phyloP scores from a whole-genome alignment of 2,329 filamentous ascomycete species.

The Cytospora mali region DNA sequence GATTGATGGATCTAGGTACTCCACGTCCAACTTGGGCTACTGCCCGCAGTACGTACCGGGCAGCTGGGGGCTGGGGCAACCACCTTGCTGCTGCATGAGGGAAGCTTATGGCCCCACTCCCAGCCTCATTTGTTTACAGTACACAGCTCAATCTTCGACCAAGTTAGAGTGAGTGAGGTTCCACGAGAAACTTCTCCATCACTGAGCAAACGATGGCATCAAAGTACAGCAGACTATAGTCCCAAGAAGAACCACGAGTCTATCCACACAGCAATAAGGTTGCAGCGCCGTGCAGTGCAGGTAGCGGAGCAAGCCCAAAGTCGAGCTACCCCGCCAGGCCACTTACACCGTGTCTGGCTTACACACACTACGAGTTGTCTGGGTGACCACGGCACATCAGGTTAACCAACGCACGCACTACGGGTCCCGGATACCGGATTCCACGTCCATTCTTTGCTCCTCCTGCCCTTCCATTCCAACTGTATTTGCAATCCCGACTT shows the following conservation, averaged over 20 bases:
- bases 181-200: not conserved
- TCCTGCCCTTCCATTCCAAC: slow-evolving; percentile 25
- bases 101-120: not conserved
- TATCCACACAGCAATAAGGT: not conserved
- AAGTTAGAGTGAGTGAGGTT: not conserved
- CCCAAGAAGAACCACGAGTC: not conserved
- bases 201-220: not conserved
- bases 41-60: not conserved
- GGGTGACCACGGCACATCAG: not conserved
- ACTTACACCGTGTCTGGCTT: not conserved
- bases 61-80: no score
- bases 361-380: slow-evolving; percentile 3
- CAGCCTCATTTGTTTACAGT: not conserved
- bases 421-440: not conserved
- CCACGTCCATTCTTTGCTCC: slow-evolving; percentile 3
- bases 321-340: slow-evolving; percentile 3
- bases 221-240: not conserved
- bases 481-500: slow-evolving; percentile 11
- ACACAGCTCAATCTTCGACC: not conserved
- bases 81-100: not conserved
- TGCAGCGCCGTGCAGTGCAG: not conserved
- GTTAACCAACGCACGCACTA: not conserved
- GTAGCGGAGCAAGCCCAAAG: not conserved
- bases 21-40: no score
- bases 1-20: no score